phyloP scores from a whole-genome alignment of 306 rosid genomes.

The Lathyrus oleraceus region DNA sequence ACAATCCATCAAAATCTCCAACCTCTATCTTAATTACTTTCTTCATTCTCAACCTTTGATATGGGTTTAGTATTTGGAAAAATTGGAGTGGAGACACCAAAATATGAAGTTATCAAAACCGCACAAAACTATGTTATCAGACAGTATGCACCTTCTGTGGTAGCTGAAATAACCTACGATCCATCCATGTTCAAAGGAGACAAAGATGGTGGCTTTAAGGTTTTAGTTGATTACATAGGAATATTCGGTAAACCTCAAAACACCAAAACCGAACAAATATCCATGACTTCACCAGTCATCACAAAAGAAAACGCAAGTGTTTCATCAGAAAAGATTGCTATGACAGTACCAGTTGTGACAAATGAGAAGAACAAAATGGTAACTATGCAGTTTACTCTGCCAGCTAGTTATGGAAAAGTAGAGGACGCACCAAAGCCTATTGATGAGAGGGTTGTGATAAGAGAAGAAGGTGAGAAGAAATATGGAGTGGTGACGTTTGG shows the following conservation, averaged over 20 bases:
- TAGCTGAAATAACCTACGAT: conserved; percentile 74
- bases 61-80: conserved; percentile 92
- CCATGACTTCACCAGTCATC: conserved; percentile 83
- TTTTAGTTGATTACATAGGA: conserved; percentile 82
- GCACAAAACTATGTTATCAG: conserved; percentile 71
- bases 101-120: conserved; percentile 54
- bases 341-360: conserved; percentile 87
- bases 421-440: conserved; percentile 86
- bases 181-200: conserved; percentile 73
- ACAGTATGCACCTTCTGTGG: conserved; percentile 55
- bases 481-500: conserved; percentile 77
- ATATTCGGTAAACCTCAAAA: conserved; percentile 76
- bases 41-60: conserved; percentile 36
- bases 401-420: conserved; percentile 52
- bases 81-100: conserved; percentile 62
- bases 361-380: conserved; percentile 45
- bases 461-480: conserved; percentile 70
- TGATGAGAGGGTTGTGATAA: conserved; percentile 77
- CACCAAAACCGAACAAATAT: conserved; percentile 70
- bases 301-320: conserved; percentile 41
- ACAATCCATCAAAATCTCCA: not conserved
- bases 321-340: conserved; percentile 55
- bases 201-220: conserved; percentile 77
- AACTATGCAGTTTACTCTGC: conserved; percentile 76
- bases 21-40: not conserved